Conservation (phyloP, 352 stramenopile genomes). For the Globisporangium irregulare region DNA sequence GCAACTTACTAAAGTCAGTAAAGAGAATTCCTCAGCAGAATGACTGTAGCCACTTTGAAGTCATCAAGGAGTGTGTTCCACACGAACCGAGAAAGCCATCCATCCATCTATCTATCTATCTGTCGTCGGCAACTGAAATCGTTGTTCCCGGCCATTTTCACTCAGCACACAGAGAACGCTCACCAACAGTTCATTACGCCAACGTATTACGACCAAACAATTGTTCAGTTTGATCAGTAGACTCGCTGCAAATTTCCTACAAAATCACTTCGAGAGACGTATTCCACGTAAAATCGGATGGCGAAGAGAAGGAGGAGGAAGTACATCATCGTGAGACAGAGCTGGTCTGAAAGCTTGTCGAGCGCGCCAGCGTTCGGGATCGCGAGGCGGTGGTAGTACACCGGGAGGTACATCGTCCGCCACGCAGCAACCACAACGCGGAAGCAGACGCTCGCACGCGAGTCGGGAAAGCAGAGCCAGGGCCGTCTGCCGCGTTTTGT, state of each 20-base stretch:
- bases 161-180: no score
- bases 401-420: not conserved
- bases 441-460: not conserved
- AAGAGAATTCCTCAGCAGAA: not conserved
- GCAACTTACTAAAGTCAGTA: not conserved
- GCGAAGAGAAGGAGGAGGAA: not conserved
- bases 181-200: no score
- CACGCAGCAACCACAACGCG: not conserved
- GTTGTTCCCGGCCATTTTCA: no score
- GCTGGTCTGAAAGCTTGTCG: not conserved
- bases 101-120: no score
- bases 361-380: not conserved
- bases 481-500: not conserved
- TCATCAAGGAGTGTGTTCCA: no score
- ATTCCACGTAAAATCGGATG: not conserved
- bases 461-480: not conserved
- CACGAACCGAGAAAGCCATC: no score
- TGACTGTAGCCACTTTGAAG: conserved; percentile 6
- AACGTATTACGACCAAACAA: no score
- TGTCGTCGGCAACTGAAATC: no score
- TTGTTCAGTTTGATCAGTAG: no score
- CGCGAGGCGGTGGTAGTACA: not conserved
- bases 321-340: not conserved
- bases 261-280: no score
- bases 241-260: no score